Evolutionary conservation across 371 early-diverging fungal species (phyloP).

Genomic region (Mortierella sp.): DNA sequence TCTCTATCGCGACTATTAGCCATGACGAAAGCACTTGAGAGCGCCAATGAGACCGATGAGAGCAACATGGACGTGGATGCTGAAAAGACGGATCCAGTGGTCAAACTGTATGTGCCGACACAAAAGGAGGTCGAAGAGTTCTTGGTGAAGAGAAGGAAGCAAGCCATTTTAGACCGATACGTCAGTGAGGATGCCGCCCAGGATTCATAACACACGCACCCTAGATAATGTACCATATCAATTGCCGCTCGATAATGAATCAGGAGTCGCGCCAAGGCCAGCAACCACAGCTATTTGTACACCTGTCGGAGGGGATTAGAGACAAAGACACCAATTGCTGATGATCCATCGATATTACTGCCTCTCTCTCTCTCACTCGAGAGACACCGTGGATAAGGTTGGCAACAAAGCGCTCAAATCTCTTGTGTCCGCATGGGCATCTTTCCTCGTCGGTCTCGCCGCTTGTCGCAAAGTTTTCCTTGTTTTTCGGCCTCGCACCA

Average conservation of each 20-base stretch:
- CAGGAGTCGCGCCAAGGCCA: too few species aligned
- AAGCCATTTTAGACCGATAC: slow-evolving; percentile 59
- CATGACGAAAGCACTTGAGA: slow-evolving; percentile 39
- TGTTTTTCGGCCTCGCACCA: too few species aligned
- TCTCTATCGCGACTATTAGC: slow-evolving; percentile 13
- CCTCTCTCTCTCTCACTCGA: too few species aligned
- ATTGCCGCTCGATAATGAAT: too few species aligned
- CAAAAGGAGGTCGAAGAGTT: slow-evolving; percentile 82
- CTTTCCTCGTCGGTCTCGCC: too few species aligned
- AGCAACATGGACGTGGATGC: slow-evolving; percentile 55
- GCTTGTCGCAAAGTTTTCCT: too few species aligned
- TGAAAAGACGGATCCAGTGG: slow-evolving; percentile 32
- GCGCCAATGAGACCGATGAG: slow-evolving; percentile 42
- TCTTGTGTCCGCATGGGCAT: too few species aligned
- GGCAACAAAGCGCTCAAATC: too few species aligned
- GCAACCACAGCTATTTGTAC: not conserved
- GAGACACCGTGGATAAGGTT: too few species aligned
- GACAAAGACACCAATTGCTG: too few species aligned
- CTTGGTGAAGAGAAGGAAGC: slow-evolving; percentile 74
- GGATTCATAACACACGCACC: not conserved
- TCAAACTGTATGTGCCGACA: slow-evolving; percentile 62
- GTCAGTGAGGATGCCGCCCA: slow-evolving; percentile 37
- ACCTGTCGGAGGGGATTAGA: too few species aligned
- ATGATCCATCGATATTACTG: too few species aligned
- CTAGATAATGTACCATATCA: not conserved